phyloP scores from a whole-genome alignment of 1,139 yeast genomes.

The Kodamaea ohmeri region DNA sequence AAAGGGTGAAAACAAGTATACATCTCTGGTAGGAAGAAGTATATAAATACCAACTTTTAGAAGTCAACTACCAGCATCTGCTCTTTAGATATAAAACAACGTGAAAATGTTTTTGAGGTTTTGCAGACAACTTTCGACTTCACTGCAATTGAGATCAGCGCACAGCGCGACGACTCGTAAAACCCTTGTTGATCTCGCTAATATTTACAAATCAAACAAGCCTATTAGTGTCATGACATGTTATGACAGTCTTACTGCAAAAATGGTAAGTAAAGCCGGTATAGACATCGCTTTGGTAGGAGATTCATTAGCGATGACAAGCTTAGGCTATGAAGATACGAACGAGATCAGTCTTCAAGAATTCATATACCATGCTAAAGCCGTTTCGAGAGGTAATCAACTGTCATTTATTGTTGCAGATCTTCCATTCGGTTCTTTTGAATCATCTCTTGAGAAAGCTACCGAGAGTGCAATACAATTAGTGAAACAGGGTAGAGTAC shows the following conservation, averaged over 20 bases:
- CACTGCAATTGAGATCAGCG: conserved; percentile 13
- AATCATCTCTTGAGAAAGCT: conserved; percentile 63
- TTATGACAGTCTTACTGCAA: conserved; percentile 79
- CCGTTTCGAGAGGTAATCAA: conserved; percentile 71
- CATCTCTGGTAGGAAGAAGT: too few relatives aligned
- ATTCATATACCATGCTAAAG: conserved; percentile 69
- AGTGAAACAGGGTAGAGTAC: conserved; percentile 63
- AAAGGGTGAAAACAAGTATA: neutral
- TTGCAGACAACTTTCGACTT: conserved; percentile 13
- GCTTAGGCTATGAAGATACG: conserved; percentile 79
- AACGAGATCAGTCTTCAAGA: conserved; percentile 75
- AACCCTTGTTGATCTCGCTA: conserved; percentile 44
- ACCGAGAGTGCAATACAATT: conserved; percentile 58
- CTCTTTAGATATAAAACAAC: neutral
- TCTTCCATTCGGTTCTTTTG: conserved; percentile 86
- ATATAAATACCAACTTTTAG: too few relatives aligned
- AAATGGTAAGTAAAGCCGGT: conserved; percentile 65
- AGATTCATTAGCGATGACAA: conserved; percentile 90
- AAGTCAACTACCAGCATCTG: too few relatives aligned
- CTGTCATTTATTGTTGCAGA: conserved; percentile 77
- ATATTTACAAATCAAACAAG: conserved; percentile 36
- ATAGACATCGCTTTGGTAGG: conserved; percentile 80
- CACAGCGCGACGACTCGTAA: conserved; percentile 15
- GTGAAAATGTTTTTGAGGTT: conserved; percentile 5
- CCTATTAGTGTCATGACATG: conserved; percentile 82